A percentile compares a stretch with the other conserved stretches of the same genome.
These are phyloP conservation scores for Barbatosphaeria neglecta DNA, from an alignment of 495 filamentous ascomycete genomes.

Conservation along the genomic window DNA sequence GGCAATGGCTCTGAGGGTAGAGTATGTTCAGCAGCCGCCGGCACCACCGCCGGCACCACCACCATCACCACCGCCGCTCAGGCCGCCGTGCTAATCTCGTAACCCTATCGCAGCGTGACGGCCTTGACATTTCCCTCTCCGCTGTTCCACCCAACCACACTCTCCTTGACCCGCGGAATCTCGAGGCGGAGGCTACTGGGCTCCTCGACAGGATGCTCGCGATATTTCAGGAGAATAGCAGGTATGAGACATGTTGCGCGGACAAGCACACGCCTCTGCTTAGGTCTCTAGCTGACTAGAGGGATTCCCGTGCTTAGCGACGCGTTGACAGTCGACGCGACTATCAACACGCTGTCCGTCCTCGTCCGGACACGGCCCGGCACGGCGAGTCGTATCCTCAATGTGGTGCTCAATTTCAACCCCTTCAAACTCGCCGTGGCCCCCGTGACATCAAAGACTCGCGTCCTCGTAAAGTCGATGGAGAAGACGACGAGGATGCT, in stretches of 20 bases:
- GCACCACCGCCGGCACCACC: not conserved
- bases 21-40: slow-evolving; percentile 36
- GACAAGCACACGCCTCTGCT: not conserved
- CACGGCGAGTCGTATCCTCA: slow-evolving; percentile 74
- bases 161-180: slow-evolving; percentile 58
- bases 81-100: not conserved
- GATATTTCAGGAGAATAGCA: slow-evolving; percentile 72
- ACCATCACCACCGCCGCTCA: not conserved
- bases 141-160: slow-evolving; percentile 77
- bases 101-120: slow-evolving; percentile 52
- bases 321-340: slow-evolving; percentile 80
- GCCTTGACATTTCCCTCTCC: slow-evolving; percentile 76
- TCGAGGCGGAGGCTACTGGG: slow-evolving; percentile 86
- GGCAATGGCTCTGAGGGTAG: slow-evolving; percentile 73
- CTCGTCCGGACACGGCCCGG: slow-evolving; percentile 70
- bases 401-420: slow-evolving; percentile 80
- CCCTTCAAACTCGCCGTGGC: slow-evolving; percentile 66
- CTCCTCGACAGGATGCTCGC: slow-evolving; percentile 82
- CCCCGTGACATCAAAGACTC: slow-evolving; percentile 65
- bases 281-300: not conserved
- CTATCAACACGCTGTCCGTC: slow-evolving; percentile 72
- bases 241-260: slow-evolving; percentile 37
- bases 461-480: slow-evolving; percentile 81
- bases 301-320: slow-evolving; percentile 44
- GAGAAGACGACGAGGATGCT: slow-evolving; percentile 80